Conservation (phyloP, 805 yeast species). For the Candida methanosorbosa region DNA sequence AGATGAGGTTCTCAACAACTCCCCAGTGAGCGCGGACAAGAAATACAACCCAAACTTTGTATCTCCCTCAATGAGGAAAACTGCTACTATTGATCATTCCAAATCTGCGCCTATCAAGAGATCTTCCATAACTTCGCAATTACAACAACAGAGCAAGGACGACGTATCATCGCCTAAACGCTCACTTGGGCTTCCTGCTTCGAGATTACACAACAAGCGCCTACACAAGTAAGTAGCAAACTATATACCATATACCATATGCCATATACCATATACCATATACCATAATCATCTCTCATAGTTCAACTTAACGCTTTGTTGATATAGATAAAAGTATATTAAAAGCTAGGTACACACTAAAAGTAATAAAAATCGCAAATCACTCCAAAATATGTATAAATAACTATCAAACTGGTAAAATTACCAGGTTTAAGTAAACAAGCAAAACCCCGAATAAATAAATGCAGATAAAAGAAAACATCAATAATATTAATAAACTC, state of each 20-base stretch:
- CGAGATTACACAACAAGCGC: too few species aligned
- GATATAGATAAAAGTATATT: too few species aligned
- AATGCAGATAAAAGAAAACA: neutral
- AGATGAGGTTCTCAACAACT: slow-evolving; percentile 39
- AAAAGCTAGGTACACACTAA: too few species aligned
- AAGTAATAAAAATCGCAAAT: too few species aligned
- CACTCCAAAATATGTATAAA: too few species aligned
- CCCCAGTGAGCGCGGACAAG: slow-evolving; percentile 27
- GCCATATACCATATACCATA: too few species aligned
- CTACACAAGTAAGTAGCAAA: too few species aligned
- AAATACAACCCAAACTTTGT: slow-evolving; percentile 51
- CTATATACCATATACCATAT: too few species aligned
- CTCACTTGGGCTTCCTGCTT: too few species aligned
- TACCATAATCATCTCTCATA: too few species aligned
- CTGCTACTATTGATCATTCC: slow-evolving; percentile 47
- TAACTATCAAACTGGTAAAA: neutral
- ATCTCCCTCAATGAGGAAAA: slow-evolving; percentile 46
- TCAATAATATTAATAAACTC: neutral
- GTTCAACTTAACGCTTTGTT: too few species aligned
- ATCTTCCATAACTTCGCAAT: slow-evolving; percentile 9
- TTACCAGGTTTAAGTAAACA: neutral
- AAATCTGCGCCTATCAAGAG: slow-evolving; percentile 58
- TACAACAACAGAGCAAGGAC: slow-evolving; percentile 4
- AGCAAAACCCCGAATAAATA: neutral
- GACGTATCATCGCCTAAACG: too few species aligned